Evolutionary conservation across 768 basidiomycete species (phyloP).

Genomic region (Pisolithus microcarpus): DNA sequence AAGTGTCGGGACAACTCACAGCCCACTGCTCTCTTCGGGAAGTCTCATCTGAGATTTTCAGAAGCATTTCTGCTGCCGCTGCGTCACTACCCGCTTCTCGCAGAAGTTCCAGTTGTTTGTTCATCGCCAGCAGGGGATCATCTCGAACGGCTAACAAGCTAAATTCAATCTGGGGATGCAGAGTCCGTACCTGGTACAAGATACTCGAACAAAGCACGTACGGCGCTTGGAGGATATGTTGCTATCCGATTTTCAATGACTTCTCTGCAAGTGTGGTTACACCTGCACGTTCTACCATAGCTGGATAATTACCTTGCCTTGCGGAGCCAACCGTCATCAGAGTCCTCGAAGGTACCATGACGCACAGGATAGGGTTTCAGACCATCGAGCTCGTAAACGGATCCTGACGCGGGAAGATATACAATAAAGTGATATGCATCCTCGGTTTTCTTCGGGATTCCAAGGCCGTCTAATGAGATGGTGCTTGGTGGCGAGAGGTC

Average conservation of each 20-base stretch:
- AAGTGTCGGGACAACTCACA: conserved; percentile 39
- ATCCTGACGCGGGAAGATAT: conserved; percentile 79
- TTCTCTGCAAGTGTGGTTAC: conserved; percentile 41
- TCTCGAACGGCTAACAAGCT: conserved; percentile 83
- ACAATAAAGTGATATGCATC: conserved; percentile 98
- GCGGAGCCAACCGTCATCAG: conserved; percentile 76
- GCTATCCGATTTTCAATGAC: conserved; percentile 84
- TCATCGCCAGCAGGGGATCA: conserved; percentile 68
- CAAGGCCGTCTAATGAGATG: conserved; percentile 81
- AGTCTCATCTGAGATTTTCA: conserved; percentile 58
- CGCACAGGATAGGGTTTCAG: conserved; percentile 71
- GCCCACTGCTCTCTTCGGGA: conserved; percentile 76
- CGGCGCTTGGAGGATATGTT: conserved; percentile 84
- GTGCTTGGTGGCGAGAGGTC: conserved; percentile 85
- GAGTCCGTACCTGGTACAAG: conserved; percentile 5
- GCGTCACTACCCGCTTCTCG: conserved; percentile 37
- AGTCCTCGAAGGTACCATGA: conserved; percentile 67
- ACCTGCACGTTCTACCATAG: conserved; percentile 6
- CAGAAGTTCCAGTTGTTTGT: conserved; percentile 45
- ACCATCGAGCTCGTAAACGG: conserved; percentile 91
- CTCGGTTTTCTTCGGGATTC: conserved; percentile 54
- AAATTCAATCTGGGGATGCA: conserved; percentile 67
- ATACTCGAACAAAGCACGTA: conserved; percentile 32
- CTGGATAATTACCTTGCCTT: conserved; percentile 53
- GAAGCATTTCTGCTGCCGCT: conserved; percentile 46